Conservation (phyloP, 1,284 basidiomycete genomes). For the Pterula multifida region DNA sequence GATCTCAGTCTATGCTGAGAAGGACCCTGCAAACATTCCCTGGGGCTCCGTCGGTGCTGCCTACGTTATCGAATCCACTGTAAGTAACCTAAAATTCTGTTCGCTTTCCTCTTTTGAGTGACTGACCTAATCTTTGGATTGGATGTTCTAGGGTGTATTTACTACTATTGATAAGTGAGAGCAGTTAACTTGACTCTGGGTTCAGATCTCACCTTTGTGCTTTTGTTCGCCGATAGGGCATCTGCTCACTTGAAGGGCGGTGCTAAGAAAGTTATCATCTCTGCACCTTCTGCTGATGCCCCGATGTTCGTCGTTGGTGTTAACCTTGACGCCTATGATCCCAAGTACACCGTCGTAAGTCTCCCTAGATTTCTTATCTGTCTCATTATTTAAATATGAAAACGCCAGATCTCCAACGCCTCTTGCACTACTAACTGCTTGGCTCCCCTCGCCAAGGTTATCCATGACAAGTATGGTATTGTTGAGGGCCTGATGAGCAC, state of each 20-base stretch:
- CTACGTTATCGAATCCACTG: conserved; percentile 95
- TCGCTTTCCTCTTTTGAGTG: not conserved
- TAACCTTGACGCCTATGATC: conserved; percentile 91
- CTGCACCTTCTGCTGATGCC: conserved; percentile 95
- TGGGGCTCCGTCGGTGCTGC: conserved; percentile 80
- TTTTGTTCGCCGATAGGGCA: conserved; percentile 42
- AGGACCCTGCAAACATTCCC: conserved; percentile 78
- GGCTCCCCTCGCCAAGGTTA: conserved; percentile 95
- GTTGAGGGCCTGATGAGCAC: conserved; percentile 98
- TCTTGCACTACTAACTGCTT: conserved; percentile 99
- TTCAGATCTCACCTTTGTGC: no score
- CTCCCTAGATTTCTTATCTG: conserved; percentile 7
- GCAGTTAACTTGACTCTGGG: no score
- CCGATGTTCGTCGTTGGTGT: conserved; percentile 97
- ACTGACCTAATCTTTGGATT: not conserved
- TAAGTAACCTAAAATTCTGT: conserved; percentile 20
- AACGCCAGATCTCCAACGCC: conserved; percentile 82
- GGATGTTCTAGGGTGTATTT: conserved; percentile 93
- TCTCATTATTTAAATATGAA: conserved; percentile 8
- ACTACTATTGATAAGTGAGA: conserved; percentile 82
- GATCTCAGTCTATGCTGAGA: conserved; percentile 79
- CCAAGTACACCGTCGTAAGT: conserved; percentile 79
- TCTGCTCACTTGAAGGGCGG: conserved; percentile 94
- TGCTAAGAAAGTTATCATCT: conserved; percentile 99
- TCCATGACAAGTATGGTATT: conserved; percentile 95